These are phyloP conservation scores for Diutina sp. DNA, from an alignment of 1,139 yeast genomes.

Conservation along the genomic window DNA sequence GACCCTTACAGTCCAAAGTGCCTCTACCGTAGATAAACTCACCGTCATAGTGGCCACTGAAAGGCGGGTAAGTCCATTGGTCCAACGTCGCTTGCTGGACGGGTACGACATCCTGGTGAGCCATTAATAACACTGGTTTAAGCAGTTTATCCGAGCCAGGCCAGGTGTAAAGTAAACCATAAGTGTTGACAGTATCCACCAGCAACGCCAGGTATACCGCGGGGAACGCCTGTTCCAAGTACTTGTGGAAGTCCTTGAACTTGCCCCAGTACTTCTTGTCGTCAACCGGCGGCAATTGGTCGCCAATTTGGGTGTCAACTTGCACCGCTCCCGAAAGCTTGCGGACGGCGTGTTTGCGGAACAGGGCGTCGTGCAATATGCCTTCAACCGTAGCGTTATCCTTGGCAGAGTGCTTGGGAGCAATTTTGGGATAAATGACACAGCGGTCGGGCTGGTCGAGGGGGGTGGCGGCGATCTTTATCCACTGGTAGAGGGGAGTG, in stretches of 20 bases:
- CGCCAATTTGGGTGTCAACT: neutral
- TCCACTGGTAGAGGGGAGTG: neutral
- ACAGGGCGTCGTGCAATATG: neutral
- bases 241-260: slow-evolving; percentile 6
- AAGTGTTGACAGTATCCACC: slow-evolving; percentile 4
- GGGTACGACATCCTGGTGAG: neutral
- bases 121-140: neutral
- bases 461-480: neutral
- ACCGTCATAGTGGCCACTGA: slow-evolving; percentile 5
- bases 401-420: neutral
- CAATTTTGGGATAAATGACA: neutral
- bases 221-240: slow-evolving; percentile 7
- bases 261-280: slow-evolving; percentile 34
- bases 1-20: slow-evolving; percentile 8
- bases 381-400: neutral
- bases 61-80: neutral
- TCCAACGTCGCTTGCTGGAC: neutral
- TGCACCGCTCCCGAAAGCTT: neutral
- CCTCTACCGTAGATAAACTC: slow-evolving; percentile 8
- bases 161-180: slow-evolving; percentile 1
- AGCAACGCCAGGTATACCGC: slow-evolving; percentile 5
- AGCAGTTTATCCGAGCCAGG: neutral
- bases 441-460: neutral
- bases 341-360: neutral
- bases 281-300: neutral